These are phyloP conservation scores for Periglandula ipomoeae DNA, from an alignment of 2,329 filamentous ascomycete genomes.

Conservation along the genomic window DNA sequence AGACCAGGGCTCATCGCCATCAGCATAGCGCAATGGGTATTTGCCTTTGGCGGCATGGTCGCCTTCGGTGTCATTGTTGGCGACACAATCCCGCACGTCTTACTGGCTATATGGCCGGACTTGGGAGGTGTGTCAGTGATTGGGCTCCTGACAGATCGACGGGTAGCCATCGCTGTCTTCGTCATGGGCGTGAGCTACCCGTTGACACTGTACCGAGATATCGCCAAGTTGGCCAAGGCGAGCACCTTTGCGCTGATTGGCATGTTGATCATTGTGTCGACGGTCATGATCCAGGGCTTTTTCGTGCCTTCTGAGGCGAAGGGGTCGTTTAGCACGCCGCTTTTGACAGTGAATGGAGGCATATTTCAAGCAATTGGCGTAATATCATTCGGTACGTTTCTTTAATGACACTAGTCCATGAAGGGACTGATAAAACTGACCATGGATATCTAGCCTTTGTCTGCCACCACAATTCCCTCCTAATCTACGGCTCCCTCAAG, in stretches of 20 bases:
- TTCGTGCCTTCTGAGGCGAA: slow-evolving; percentile 62
- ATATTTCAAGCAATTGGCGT: slow-evolving; percentile 96
- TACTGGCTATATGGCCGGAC: slow-evolving; percentile 72
- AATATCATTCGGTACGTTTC: slow-evolving; percentile 77
- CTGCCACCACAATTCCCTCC: slow-evolving; percentile 86
- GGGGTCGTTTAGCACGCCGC: slow-evolving; percentile 59
- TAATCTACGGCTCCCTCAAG: slow-evolving; percentile 92
- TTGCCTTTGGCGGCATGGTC: slow-evolving; percentile 98
- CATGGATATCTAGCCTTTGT: slow-evolving; percentile 52
- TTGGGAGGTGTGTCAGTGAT: slow-evolving; percentile 65
- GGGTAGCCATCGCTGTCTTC: slow-evolving; percentile 81
- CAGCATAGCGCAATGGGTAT: slow-evolving; percentile 85
- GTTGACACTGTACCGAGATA: slow-evolving; percentile 88
- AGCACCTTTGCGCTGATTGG: slow-evolving; percentile 87
- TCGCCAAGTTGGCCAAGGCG: slow-evolving; percentile 95
- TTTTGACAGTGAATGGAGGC: slow-evolving; percentile 74
- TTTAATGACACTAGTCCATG: too few species aligned
- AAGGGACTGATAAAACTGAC: too few species aligned
- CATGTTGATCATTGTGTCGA: slow-evolving; percentile 84
- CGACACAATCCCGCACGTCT: slow-evolving; percentile 87
- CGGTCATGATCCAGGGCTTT: slow-evolving; percentile 76
- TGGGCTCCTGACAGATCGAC: slow-evolving; percentile 71
- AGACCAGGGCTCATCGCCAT: slow-evolving; percentile 82
- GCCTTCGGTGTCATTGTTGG: slow-evolving; percentile 97
- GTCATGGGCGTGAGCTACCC: slow-evolving; percentile 81